Base-by-base conservation (phyloP, 164 flowering plant species). In the Vitis labrusca region DNA sequence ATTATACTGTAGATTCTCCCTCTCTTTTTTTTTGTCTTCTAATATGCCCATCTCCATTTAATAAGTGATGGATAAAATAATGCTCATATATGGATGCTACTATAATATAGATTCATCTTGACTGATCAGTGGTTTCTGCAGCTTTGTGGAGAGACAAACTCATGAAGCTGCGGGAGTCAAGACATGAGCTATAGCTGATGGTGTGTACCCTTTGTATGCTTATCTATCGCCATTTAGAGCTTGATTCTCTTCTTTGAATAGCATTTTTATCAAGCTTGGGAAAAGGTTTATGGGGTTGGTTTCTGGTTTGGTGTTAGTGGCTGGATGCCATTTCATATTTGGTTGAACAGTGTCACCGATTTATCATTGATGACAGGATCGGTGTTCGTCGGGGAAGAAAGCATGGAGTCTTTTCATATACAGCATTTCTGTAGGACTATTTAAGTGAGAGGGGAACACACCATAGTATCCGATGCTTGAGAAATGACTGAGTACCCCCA, bases 91-190 rank as follows among this genome's bases (percentile, higher is more conserved):
- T 16, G 8, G 52, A 59, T 15, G 19, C 16, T 27, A 48, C 59
- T 61, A 32, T 15, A 64, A 3, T 55, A 0, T 27, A 29, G 17
- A 32, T 53, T 56, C 29, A 62, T 37, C 23, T 73, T 48, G 12
- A 68, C 53, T 56, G 50, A 11, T 44, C 55, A 44, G 12, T 59
- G 37, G 10, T 73, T 71, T 59, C 67, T 77, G 82, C 83, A 89
- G 93, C 89, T 32, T 71, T 80, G 74, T 86, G 80, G 86, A 84
- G 84, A 70, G 90, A 87, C 69, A 84, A 78, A 71, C 84, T 91
- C 54, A 54, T 11, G 13, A 74, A 79, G 75, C 80, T 89, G 69
- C 87, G 83, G 44, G 54, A 76, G 50, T 71, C 84, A 59, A 66
- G 14, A 50, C 54, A 71, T 30, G 69, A 59, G 51, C 77, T 63